phyloP scores from a whole-genome alignment of 2,329 filamentous ascomycete species.

The Beauveria sp. region DNA sequence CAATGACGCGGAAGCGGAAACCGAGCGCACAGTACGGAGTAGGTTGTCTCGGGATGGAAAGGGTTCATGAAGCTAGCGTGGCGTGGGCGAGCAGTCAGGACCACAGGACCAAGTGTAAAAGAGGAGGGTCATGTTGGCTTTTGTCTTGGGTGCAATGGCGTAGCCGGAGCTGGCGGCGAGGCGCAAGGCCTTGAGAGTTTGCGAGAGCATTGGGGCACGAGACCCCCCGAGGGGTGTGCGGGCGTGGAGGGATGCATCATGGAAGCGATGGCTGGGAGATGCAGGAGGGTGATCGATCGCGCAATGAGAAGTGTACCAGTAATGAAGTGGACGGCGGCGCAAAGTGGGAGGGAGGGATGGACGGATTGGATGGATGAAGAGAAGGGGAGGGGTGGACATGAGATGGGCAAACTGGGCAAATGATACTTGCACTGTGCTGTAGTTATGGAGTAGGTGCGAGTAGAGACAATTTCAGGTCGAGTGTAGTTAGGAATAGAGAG shows the following conservation, averaged over 20 bases:
- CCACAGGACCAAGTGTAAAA: no score
- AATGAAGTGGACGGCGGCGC: background rate
- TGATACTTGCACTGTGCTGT: no score
- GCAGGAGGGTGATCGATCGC: slow-evolving; percentile 1
- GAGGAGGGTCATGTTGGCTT: slow-evolving; percentile 1
- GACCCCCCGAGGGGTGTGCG: background rate
- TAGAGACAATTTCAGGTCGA: no score
- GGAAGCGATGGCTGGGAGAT: background rate
- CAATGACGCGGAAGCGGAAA: background rate
- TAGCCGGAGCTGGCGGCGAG: background rate
- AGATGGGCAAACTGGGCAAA: background rate
- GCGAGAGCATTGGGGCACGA: background rate
- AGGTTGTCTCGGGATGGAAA: background rate
- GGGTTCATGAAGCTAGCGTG: background rate
- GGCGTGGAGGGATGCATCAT: background rate
- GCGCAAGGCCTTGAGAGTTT: background rate
- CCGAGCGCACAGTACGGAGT: background rate
- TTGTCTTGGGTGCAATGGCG: background rate
- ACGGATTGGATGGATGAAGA: background rate
- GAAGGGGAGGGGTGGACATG: background rate
- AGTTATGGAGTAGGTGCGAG: no score
- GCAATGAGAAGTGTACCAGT: background rate
- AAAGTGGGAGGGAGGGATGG: background rate
- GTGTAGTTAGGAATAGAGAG: no score
- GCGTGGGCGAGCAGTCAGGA: no score